Conservation (phyloP, 176 grass and related monocot species). For the Triticum dicoccoides region DNA sequence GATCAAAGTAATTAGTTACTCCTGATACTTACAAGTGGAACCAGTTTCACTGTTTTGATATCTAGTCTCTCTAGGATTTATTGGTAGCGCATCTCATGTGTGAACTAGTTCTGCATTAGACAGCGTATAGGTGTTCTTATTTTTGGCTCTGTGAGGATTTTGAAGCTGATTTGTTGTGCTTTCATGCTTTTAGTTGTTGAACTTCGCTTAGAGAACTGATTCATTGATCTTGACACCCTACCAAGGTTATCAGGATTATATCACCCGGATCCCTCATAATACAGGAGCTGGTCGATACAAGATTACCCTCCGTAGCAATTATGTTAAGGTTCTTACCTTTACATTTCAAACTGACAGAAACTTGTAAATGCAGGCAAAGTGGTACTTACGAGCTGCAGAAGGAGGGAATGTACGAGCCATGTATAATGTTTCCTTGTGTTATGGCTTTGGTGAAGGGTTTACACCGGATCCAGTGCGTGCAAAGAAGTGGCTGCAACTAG, state of each 20-base stretch:
- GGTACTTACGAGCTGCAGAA: conserved; percentile 70
- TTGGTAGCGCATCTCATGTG: not conserved
- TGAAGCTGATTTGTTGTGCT: not conserved
- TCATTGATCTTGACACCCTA: not conserved
- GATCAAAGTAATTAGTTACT: conserved; percentile 5
- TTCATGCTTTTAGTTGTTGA: conserved; percentile 1
- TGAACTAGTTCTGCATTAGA: not conserved
- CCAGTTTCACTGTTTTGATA: not conserved
- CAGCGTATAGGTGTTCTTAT: not conserved
- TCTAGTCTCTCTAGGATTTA: not conserved
- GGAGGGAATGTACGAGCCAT: conserved; percentile 65
- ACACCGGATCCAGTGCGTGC: conserved; percentile 39
- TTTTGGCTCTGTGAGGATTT: not conserved
- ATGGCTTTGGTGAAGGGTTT: conserved; percentile 57
- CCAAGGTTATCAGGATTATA: not conserved
- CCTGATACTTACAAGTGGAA: not conserved
- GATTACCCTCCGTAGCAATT: not conserved
- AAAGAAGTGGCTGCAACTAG: conserved; percentile 65
- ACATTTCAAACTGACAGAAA: conserved; percentile 20
- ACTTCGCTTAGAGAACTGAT: not conserved
- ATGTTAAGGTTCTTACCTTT: not conserved
- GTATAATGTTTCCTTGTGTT: conserved; percentile 78
- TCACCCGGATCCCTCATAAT: not conserved
- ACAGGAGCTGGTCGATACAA: not conserved
- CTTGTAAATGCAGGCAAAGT: conserved; percentile 58